Base-by-base conservation (phyloP, 169 alveolate species). In the Plasmodium ovale region DNA sequence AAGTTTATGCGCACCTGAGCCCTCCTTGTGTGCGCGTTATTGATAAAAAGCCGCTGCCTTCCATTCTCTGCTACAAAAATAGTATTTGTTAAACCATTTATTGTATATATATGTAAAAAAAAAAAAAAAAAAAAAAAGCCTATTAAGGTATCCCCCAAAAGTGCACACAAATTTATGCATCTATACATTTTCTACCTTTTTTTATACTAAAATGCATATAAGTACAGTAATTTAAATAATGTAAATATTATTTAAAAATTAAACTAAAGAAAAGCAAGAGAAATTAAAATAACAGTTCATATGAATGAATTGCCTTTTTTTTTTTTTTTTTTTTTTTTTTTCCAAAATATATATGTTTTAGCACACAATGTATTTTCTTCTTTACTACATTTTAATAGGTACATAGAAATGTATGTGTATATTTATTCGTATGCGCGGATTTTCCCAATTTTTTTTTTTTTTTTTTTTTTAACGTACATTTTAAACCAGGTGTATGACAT, bases 241-340 rank as follows among this genome's bases (percentile, higher is more conserved):
- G 44, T 49, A 39, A 21, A 53, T 59, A 77, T 56, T 77, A 64
- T 44, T 77, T 65, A 39, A 77, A 47, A 42, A 67, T 29, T 21
- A 31, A 33, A 39, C 31, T 23, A 44, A 31, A 29, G 35, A 53
- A 29, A 54, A 54, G 14, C 7, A 54, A 74, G 12, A 27, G 9
- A 29, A 3, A 23, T 14, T 49, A 19, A 49, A 67, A 44, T 60
- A 16, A 23, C 70, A 16, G 37, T 51, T 69, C 89, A 67, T 69
- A 79, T 67, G 89, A 25, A 79, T 68, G 89, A 68, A 68, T 39
- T 39, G 70, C 59, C 56, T 60, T 47, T 79, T 39, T 58, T 33
- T 44, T 51, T 51, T 58, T n/a, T n/a, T n/a, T n/a, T n/a, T n/a
- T n/a, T n/a, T n/a, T n/a, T n/a, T n/a, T n/a, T n/a, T n/a, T n/a